Conservation (phyloP, 2,329 filamentous ascomycete genomes). For the Rhexocercosporidium sp. region DNA sequence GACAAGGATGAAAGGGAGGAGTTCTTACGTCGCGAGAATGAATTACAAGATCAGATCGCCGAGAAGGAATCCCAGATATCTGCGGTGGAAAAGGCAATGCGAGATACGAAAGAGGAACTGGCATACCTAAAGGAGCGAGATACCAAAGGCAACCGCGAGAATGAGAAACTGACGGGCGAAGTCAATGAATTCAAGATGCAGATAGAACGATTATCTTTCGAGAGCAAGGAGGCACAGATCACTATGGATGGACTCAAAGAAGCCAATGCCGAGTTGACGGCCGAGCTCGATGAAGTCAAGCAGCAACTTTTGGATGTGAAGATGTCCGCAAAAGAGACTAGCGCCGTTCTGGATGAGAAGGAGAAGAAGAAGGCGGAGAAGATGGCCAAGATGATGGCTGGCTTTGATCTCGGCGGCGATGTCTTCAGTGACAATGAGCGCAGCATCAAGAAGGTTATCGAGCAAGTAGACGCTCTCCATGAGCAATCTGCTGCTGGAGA, state of each 20-base stretch:
- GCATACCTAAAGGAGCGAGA: constrained; percentile 85
- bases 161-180: constrained; percentile 83
- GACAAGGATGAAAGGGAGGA: constrained; percentile 98
- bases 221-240: constrained; percentile 95
- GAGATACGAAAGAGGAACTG: constrained; percentile 86
- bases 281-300: constrained; percentile 92
- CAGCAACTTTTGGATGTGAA: constrained; percentile 94
- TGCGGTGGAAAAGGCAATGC: constrained; percentile 78
- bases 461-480: constrained; percentile 79
- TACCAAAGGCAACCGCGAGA: constrained; percentile 82
- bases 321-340: constrained; percentile 95
- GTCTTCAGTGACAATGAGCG: constrained; percentile 94
- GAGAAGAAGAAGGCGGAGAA: constrained; percentile 98
- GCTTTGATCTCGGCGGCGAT: constrained; percentile 91
- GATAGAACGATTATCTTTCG: constrained; percentile 91
- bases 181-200: constrained; percentile 97
- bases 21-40: constrained; percentile 92
- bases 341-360: constrained; percentile 90
- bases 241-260: constrained; percentile 98
- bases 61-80: constrained; percentile 87
- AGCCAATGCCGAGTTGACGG: constrained; percentile 89
- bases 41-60: constrained; percentile 93
- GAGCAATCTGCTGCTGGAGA: constrained; percentile 80
- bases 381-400: constrained; percentile 99
- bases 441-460: constrained; percentile 81